Conservation (phyloP, 208 protist genomes). For the Trichomonas tenax region DNA sequence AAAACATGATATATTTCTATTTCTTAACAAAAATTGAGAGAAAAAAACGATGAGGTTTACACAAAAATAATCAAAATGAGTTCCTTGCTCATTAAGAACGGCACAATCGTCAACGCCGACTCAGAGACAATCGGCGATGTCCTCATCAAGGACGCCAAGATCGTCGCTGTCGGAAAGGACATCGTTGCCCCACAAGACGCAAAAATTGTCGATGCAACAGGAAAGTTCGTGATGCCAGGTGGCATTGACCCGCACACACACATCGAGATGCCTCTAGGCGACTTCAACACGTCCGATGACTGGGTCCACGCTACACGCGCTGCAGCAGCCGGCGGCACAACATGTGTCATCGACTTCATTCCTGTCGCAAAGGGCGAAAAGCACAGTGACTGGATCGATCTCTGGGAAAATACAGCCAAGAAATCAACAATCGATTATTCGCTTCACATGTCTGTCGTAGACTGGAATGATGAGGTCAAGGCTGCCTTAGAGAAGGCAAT, state of each 20-base stretch:
- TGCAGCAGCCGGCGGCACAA: not conserved
- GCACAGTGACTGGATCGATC: not conserved
- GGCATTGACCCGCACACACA: not conserved
- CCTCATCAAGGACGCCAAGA: not conserved
- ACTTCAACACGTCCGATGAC: not conserved
- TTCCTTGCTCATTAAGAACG: not conserved
- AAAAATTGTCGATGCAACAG: not conserved
- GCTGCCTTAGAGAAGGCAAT: not conserved
- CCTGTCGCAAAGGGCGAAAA: not conserved
- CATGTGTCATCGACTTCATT: not conserved
- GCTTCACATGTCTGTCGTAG: not conserved
- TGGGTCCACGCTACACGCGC: not conserved
- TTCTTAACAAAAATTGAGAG: not conserved
- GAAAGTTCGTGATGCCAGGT: not conserved
- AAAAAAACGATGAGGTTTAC: not conserved
- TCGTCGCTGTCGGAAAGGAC: not conserved
- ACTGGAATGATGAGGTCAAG: not conserved
- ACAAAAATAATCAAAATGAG: not conserved
- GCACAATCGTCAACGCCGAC: not conserved
- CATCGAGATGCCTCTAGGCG: not conserved
- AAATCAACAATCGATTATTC: not conserved
- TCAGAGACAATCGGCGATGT: not conserved
- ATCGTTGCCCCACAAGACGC: not conserved
- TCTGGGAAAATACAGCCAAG: not conserved
- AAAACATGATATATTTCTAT: too few relatives aligned